phyloP scores from a whole-genome alignment of 148 eudicot genomes.

The Heliosperma pusillum region DNA sequence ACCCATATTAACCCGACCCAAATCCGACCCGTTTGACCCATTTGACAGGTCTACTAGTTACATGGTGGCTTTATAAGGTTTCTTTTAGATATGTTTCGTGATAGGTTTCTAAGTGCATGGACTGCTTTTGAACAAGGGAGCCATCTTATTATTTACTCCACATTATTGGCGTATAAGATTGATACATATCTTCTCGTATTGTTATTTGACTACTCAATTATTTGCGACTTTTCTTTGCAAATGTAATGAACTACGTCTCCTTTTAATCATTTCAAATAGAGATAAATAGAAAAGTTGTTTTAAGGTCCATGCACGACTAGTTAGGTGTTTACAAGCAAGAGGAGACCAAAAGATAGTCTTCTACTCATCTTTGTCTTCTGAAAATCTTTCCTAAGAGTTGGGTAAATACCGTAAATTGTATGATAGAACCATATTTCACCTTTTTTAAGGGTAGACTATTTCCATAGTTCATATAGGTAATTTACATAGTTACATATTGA shows the following conservation, averaged over 20 bases:
- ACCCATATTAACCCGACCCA: no score
- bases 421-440: no score
- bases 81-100: slow-evolving; percentile 7
- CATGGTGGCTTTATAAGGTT: background rate
- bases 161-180: background rate
- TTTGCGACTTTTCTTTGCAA: background rate
- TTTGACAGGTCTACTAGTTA: no score
- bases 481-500: no score
- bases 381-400: no score
- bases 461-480: no score
- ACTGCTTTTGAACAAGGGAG: background rate
- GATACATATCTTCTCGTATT: background rate
- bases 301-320: background rate
- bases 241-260: background rate
- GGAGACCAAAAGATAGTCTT: background rate
- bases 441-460: no score
- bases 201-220: background rate
- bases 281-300: background rate
- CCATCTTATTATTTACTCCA: background rate
- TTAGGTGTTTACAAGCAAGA: background rate
- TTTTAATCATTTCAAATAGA: background rate
- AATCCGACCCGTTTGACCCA: no score
- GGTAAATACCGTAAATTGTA: no score
- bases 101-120: background rate
- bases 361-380: no score